These are phyloP conservation scores for Debaryomyces nepalensis DNA, from an alignment of 1,139 yeast genomes.

Conservation along the genomic window DNA sequence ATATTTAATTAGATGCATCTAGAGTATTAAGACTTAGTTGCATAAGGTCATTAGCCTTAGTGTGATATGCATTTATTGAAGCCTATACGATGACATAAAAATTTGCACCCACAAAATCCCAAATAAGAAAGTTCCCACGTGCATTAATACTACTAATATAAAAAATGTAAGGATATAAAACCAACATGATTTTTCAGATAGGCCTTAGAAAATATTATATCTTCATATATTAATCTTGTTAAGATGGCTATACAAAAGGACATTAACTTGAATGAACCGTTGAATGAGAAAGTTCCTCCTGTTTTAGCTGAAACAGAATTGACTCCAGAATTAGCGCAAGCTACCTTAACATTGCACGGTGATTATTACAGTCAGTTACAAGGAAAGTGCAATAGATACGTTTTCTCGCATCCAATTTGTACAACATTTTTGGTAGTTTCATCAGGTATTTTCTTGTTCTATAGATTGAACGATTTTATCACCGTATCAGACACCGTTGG, in stretches of 20 bases:
- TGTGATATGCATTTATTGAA: neutral
- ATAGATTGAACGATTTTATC: constrained; percentile 40
- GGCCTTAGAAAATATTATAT: neutral
- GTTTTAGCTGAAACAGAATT: constrained; percentile 50
- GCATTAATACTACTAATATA: constrained; percentile 4
- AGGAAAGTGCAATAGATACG: constrained; percentile 48
- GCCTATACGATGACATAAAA: neutral
- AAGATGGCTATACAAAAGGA: constrained; percentile 46
- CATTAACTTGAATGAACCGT: constrained; percentile 56
- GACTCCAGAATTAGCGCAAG: constrained; percentile 61
- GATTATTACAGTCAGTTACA: constrained; percentile 66
- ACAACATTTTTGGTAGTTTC: constrained; percentile 30
- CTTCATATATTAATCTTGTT: neutral
- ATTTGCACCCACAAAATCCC: constrained; percentile 10
- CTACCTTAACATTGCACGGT: constrained; percentile 63
- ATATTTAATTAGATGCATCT: too few species aligned
- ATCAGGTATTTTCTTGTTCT: constrained; percentile 26
- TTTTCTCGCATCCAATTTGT: constrained; percentile 55
- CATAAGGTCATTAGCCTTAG: too few species aligned
- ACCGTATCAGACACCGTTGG: constrained; percentile 38
- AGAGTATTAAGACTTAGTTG: too few species aligned
- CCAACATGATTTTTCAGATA: neutral
- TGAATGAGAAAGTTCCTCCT: constrained; percentile 54
- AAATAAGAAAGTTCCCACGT: constrained; percentile 8
- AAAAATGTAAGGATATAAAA: neutral